phyloP scores from a whole-genome alignment of 139 green algal genomes.

The Pycnococcus provasolii region DNA sequence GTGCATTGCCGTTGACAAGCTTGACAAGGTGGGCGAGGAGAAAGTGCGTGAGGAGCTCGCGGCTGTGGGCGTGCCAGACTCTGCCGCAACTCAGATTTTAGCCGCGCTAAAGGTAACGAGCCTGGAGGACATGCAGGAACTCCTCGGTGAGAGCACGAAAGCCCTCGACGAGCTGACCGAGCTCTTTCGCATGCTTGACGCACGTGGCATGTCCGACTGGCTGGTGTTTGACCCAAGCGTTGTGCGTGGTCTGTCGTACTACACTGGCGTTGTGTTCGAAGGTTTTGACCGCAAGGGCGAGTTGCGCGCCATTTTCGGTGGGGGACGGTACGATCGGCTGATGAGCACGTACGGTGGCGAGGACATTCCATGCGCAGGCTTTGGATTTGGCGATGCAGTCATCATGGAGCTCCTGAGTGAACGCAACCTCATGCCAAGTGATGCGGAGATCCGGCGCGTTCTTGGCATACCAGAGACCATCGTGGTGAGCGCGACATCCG shows the following conservation, averaged over 20 bases:
- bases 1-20: conserved; percentile 81
- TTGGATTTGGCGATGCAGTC: conserved; percentile 64
- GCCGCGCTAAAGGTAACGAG: conserved; percentile 40
- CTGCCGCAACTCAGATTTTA: conserved; percentile 56
- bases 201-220: conserved; percentile 72
- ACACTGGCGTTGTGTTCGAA: conserved; percentile 62
- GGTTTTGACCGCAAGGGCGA: conserved; percentile 71
- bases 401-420: conserved; percentile 91
- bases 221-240: conserved; percentile 77
- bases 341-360: conserved; percentile 39
- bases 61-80: conserved; percentile 38
- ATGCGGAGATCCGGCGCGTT: conserved; percentile 2
- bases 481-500: conserved; percentile 15
- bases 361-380: conserved; percentile 15
- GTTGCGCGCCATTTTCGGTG: conserved; percentile 84
- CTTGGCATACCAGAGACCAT: neutral
- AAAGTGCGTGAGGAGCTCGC: conserved; percentile 60
- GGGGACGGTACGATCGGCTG: conserved; percentile 80
- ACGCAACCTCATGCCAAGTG: conserved; percentile 21
- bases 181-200: conserved; percentile 66
- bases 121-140: conserved; percentile 47
- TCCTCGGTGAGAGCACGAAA: conserved; percentile 32
- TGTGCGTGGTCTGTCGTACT: conserved; percentile 87
- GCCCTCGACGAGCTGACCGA: conserved; percentile 56
- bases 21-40: conserved; percentile 69